Percentiles rank a stretch among this genome's conserved stretches.
These are phyloP conservation scores for Aspergillus arachidicola DNA, from an alignment of 2,329 filamentous ascomycete genomes.

Conservation along the genomic window DNA sequence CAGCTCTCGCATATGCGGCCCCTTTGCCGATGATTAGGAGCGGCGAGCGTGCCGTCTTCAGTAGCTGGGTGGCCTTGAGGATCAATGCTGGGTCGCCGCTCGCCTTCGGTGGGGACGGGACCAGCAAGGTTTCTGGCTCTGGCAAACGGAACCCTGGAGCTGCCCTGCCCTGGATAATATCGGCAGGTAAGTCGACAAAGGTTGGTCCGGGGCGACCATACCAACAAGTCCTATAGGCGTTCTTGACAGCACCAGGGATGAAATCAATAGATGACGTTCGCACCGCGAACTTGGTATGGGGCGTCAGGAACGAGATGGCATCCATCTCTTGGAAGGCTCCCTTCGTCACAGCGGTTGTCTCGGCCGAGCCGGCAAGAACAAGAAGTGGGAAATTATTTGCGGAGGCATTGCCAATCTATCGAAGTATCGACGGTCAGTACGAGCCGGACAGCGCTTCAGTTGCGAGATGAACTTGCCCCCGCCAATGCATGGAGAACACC, in stretches of 20 bases:
- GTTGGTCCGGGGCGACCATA: constrained; percentile 57
- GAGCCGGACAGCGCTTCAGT: not conserved
- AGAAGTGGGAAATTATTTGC: constrained; percentile 60
- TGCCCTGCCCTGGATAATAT: constrained; percentile 53
- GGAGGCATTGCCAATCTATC: constrained; percentile 53
- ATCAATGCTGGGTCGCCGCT: constrained; percentile 50
- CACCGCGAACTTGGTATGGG: constrained; percentile 56
- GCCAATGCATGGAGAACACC: constrained; percentile 62
- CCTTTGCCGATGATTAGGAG: constrained; percentile 60
- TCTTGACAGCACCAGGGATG: constrained; percentile 51
- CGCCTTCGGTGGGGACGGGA: constrained; percentile 46
- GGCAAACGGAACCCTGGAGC: constrained; percentile 22
- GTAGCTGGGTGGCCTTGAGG: constrained; percentile 44
- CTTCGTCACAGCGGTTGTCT: constrained; percentile 55
- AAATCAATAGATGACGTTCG: constrained; percentile 50
- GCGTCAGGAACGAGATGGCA: constrained; percentile 54
- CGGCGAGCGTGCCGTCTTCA: constrained; percentile 53
- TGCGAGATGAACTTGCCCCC: constrained; percentile 45
- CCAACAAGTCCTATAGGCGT: constrained; percentile 56
- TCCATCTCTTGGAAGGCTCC: constrained; percentile 62
- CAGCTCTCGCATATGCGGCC: constrained; percentile 56
- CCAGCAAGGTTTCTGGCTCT: constrained; percentile 32
- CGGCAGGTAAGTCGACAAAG: constrained; percentile 59
- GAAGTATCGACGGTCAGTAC: constrained; percentile 7
- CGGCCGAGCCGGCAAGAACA: constrained; percentile 57